phyloP scores from a whole-genome alignment of 306 rosid genomes.

The Fagus sylvatica region DNA sequence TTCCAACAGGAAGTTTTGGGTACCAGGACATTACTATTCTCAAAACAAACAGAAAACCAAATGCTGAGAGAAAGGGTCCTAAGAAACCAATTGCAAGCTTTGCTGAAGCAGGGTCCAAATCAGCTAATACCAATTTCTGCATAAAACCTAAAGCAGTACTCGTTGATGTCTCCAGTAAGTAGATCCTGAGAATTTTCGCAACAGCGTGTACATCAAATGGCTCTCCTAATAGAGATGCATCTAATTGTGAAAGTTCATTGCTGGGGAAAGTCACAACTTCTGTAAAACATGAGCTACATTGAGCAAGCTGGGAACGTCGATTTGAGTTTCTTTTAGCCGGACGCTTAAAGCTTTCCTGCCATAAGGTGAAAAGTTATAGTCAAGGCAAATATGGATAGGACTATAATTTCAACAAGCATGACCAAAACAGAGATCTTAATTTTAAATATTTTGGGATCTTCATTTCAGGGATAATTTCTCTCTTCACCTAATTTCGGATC shows the following conservation, averaged over 20 bases:
- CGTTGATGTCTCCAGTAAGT: slow-evolving; percentile 33
- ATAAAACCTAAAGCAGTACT: slow-evolving; percentile 31
- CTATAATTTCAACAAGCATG: background rate
- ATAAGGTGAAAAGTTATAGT: slow-evolving; percentile 14
- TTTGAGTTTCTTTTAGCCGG: slow-evolving; percentile 28
- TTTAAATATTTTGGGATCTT: background rate
- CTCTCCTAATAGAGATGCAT: slow-evolving; percentile 23
- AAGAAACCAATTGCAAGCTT: slow-evolving; percentile 66
- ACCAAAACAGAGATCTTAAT: background rate
- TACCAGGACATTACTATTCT: slow-evolving; percentile 99
- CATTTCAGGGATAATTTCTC: background rate
- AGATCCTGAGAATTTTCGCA: slow-evolving; percentile 23
- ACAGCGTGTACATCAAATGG: slow-evolving; percentile 22
- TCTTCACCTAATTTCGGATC: background rate
- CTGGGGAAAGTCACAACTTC: slow-evolving; percentile 27
- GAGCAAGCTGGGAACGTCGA: slow-evolving; percentile 22
- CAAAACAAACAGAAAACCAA: slow-evolving; percentile 68
- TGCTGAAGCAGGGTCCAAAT: slow-evolving; percentile 80
- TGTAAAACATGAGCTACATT: slow-evolving; percentile 38
- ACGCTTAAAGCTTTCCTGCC: slow-evolving; percentile 51
- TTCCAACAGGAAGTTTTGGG: slow-evolving; percentile 78
- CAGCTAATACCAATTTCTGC: slow-evolving; percentile 51
- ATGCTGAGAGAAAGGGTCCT: slow-evolving; percentile 74
- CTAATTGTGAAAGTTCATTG: slow-evolving; percentile 13
- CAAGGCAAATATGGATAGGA: background rate